Base-by-base conservation (phyloP, 2,329 filamentous ascomycete species). In the Periglandula ipomoeae region DNA sequence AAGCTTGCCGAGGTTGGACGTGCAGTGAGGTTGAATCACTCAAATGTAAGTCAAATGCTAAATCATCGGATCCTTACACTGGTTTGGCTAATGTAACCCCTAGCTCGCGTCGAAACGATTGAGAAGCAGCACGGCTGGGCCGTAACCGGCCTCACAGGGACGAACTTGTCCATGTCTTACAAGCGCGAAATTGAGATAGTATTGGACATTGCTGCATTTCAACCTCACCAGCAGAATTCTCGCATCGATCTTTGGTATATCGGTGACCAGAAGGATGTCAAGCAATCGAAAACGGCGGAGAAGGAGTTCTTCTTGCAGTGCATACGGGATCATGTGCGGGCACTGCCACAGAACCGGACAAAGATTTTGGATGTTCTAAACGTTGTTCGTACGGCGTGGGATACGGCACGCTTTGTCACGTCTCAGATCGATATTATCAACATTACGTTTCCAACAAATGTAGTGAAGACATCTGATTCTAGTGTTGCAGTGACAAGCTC, bases 1-100 rank as follows among this genome's bases (percentile, higher is more conserved):
- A 96, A 63, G 87, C 95, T 59, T 95, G 86, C 62, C 82, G 90
- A 47, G 90, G 91, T 35, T 96, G 90, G 84, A 91, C 84, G 49
- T 80, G 84, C 46, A 82, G 77, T 24, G 93, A 97, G 66, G 87
- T 97, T 54, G 78, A 78, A 54, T 71, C 73, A 35, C 72, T 95
- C n/a, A 89, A 90, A 76, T 78, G 86, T 87, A 74, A 26, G 61
- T 41, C 30, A 17, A 6, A 13, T 15, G 2, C 22, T 22, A 32
- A 24, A n/a, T n/a, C n/a, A n/a, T n/a, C n/a, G n/a, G n/a, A n/a
- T n/a, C n/a, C n/a, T n/a, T n/a, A n/a, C n/a, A n/a, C n/a, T 34
- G 37, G 4, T 42, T 23, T 6, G n/a, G 52, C 69, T 77, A 62
- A 79, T 63, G 44, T 40, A n/a, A 19, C 10, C 20, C 32, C 27